A percentile compares a stretch with the other conserved stretches of the same genome.
These are phyloP conservation scores for Nakazawaea holstii DNA, from an alignment of 805 yeast genomes.

Conservation along the genomic window DNA sequence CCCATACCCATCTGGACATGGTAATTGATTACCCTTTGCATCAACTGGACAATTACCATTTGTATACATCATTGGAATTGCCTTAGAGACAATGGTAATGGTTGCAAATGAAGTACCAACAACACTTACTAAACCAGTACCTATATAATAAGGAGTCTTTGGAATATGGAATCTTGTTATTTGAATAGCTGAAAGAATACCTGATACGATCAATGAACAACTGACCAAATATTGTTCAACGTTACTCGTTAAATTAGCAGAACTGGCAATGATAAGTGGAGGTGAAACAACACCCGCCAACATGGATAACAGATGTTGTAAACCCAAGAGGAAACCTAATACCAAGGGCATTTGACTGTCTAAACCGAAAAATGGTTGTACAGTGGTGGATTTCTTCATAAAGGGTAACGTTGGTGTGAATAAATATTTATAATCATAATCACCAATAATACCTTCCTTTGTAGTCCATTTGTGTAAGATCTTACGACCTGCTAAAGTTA, in stretches of 20 bases:
- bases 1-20: constrained; percentile 92
- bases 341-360: constrained; percentile 77
- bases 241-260: constrained; percentile 51
- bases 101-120: constrained; percentile 92
- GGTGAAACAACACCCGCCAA: constrained; percentile 88
- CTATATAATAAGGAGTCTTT: constrained; percentile 69
- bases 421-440: constrained; percentile 73
- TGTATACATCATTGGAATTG: constrained; percentile 76
- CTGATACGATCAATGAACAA: constrained; percentile 65
- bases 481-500: constrained; percentile 13
- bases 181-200: constrained; percentile 65
- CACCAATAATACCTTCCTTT: constrained; percentile 79
- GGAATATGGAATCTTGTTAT: constrained; percentile 77
- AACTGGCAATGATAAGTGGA: constrained; percentile 62
- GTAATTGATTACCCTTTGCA: constrained; percentile 57
- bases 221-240: constrained; percentile 63
- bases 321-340: constrained; percentile 71
- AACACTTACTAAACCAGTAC: constrained; percentile 85
- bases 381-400: constrained; percentile 34
- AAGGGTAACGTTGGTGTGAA: constrained; percentile 83
- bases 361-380: constrained; percentile 80
- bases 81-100: constrained; percentile 69
- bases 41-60: constrained; percentile 62
- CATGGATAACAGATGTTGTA: constrained; percentile 88
- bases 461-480: constrained; percentile 52